Base-by-base conservation (phyloP, 148 eudicot species). In the Arctostaphylos glauca region DNA sequence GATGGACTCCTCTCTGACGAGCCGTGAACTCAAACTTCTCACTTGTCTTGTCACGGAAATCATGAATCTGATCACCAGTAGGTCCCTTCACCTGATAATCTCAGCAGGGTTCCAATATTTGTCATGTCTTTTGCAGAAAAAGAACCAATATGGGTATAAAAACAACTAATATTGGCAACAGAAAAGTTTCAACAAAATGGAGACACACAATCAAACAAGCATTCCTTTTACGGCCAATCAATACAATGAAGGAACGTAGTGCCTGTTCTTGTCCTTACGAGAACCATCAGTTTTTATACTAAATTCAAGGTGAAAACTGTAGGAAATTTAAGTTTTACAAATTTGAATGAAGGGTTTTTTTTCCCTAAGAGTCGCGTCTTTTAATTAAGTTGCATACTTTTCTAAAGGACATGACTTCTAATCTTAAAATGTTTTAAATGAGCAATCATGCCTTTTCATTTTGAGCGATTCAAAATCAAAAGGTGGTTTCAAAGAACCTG, bases 11-110 rank as follows among this genome's bases (percentile, higher is more conserved):
- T 87, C 91, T 90, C 75, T 92, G 89, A 74, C 87, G 89, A 80
- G 92, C 93, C 74, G 89, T 90, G 89, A 96, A 96, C 77, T 94
- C 97, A 73, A 87, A 91, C 89, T 93, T 96, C 81, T 92, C 95
- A 50, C 88, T 94, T 21, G 81, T 89, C 86, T 93, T 92, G 90
- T 78, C 79, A 54, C 81, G 81, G 59, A 78, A 41, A 78, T 78
- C 97, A 76, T 90, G 91, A 74, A 93, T 50, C 81, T 95, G 97
- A 44, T 92, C 91, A 43, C 95, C 97, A 56, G 87, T 82, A 31
- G 98, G 98, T 74, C 95, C 97, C 85, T 86, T 93, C 66, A 95
- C 93, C 98, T 95, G 88, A 81, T 74, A 83, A 83, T 56, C 7
- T n/a, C 78, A 81, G 74, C 74, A 77, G 13, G 41, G 70, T 53